Conservation (phyloP, 169 alveolate species). For the Perkinsus olseni region DNA sequence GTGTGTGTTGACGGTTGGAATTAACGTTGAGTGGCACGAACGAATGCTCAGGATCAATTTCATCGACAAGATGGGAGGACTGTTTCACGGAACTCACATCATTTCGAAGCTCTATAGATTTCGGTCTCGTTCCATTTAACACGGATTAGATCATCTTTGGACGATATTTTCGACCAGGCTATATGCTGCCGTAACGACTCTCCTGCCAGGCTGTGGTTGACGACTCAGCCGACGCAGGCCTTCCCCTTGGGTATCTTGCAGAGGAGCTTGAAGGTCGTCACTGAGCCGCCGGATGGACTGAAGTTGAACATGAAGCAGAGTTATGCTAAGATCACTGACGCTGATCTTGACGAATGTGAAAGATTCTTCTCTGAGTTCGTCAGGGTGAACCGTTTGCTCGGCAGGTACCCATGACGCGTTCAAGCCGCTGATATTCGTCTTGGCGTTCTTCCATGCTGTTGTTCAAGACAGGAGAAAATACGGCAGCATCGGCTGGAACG, state of each 20-base stretch:
- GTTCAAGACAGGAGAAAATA: constrained; percentile 80
- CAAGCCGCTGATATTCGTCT: constrained; percentile 74
- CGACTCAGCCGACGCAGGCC: constrained; percentile 82
- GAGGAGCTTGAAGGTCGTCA: constrained; percentile 79
- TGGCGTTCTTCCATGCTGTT: constrained; percentile 87
- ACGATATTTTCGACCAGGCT: no score
- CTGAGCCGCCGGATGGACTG: constrained; percentile 93
- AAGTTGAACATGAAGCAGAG: constrained; percentile 75
- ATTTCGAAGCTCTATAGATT: no score
- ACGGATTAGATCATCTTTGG: no score
- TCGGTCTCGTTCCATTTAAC: no score
- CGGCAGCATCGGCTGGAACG: constrained; percentile 90
- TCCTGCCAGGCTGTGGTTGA: constrained; percentile 67
- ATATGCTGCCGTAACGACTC: no score
- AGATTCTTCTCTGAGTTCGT: neutral
- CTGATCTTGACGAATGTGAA: constrained; percentile 55
- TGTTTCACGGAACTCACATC: no score
- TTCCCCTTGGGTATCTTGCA: constrained; percentile 87
- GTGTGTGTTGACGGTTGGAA: neutral
- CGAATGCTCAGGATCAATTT: no score
- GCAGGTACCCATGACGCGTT: constrained; percentile 62
- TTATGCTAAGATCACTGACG: constrained; percentile 70
- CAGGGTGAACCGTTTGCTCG: neutral
- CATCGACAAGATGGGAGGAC: no score
- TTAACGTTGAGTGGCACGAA: no score